These are phyloP conservation scores for Tuber borchii DNA, from an alignment of 495 filamentous ascomycete species.

Conservation along the genomic window DNA sequence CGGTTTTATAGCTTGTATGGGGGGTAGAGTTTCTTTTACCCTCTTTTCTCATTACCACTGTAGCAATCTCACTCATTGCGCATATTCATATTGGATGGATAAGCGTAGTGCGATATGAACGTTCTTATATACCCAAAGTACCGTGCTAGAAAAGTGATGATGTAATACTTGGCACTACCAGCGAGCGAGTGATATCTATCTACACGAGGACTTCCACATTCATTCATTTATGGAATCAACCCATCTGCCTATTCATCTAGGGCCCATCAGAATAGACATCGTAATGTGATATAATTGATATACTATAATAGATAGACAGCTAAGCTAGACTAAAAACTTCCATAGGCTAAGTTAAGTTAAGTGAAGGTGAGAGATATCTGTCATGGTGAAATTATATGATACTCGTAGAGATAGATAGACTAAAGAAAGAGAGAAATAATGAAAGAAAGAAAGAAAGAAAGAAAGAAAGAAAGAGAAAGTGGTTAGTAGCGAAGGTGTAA, in stretches of 20 bases:
- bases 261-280: neutral
- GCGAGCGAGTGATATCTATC: neutral
- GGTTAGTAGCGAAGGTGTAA: conserved; percentile 8
- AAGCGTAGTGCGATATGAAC: neutral
- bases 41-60: neutral
- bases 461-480: neutral
- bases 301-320: neutral
- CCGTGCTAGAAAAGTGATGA: neutral
- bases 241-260: neutral
- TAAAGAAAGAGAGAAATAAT: neutral
- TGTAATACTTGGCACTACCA: neutral
- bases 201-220: neutral
- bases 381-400: neutral
- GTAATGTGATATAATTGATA: neutral
- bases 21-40: neutral
- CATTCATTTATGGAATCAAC: neutral
- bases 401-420: neutral
- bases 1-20: neutral
- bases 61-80: neutral
- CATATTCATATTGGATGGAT: conserved; percentile 1
- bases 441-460: too few species aligned
- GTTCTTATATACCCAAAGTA: neutral
- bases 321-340: neutral
- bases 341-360: neutral
- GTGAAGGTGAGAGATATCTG: neutral